These are phyloP conservation scores for Thuja plicata DNA, from an alignment of 83 land plant species.

Conservation along the genomic window DNA sequence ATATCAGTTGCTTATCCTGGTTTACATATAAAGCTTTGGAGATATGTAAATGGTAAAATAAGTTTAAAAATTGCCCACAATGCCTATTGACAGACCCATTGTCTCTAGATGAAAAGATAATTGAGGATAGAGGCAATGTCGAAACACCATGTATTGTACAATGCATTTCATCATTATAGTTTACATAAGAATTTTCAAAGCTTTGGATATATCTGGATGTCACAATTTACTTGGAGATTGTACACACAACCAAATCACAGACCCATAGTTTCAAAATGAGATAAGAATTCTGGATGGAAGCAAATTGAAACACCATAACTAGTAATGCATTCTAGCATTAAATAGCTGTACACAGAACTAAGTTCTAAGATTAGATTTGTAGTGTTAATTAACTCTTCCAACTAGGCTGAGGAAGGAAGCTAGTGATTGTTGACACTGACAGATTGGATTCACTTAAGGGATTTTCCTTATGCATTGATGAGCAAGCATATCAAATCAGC, in stretches of 20 bases:
- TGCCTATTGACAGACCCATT: not conserved
- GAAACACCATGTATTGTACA: not conserved
- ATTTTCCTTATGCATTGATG: not conserved
- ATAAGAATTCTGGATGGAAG: not conserved
- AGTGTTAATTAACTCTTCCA: not conserved
- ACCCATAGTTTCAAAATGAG: not conserved
- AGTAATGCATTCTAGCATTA: not conserved
- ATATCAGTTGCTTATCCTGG: not conserved
- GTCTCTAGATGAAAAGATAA: not conserved
- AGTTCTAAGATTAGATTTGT: not conserved
- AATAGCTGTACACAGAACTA: not conserved
- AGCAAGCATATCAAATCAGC: not conserved
- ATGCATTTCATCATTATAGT: not conserved
- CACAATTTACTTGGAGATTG: not conserved
- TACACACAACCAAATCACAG: not conserved
- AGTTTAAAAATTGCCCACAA: not conserved
- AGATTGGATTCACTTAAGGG: not conserved
- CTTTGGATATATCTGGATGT: not conserved
- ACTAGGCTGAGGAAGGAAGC: not conserved
- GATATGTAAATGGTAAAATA: not conserved
- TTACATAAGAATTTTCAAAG: not conserved
- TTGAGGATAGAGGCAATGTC: not conserved
- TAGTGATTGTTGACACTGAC: not conserved
- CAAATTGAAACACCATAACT: not conserved
- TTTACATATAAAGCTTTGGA: too few species aligned